Conservation (phyloP, 139 green algal species). For the Chlamydomonas schloesseri region DNA sequence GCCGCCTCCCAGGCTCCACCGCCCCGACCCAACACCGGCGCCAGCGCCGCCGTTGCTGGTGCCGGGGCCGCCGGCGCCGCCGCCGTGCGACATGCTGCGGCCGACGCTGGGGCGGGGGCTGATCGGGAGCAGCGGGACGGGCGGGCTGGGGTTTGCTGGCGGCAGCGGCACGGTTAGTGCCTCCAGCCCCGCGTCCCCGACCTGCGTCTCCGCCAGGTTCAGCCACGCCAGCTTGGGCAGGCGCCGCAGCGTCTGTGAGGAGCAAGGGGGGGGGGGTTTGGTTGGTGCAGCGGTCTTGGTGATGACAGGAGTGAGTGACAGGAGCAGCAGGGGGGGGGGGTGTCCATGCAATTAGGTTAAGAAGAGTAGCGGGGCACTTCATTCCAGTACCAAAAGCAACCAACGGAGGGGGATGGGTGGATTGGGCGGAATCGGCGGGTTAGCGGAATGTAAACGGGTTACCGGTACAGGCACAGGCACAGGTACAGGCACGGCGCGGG, state of each 20-base stretch:
- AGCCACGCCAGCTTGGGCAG: constrained; percentile 26
- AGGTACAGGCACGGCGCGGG: too few species aligned
- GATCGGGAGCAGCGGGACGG: background rate
- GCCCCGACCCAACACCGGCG: too few species aligned
- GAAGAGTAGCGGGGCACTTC: too few species aligned
- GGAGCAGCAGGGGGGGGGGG: background rate
- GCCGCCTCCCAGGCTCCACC: too few species aligned
- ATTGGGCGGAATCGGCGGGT: too few species aligned
- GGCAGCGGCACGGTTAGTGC: background rate
- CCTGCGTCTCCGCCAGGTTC: constrained; percentile 24
- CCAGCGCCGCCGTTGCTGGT: too few species aligned
- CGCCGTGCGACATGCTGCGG: background rate
- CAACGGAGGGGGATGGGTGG: too few species aligned
- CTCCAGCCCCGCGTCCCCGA: constrained; percentile 12
- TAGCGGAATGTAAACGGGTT: too few species aligned
- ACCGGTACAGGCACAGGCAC: too few species aligned
- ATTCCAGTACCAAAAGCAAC: too few species aligned
- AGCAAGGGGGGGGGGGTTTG: background rate
- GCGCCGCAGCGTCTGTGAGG: constrained; percentile 8
- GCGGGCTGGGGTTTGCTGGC: background rate
- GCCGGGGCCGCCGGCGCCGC: too few species aligned
- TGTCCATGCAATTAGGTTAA: too few species aligned
- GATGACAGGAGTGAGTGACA: background rate
- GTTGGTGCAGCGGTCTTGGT: background rate
- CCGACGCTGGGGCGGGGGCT: background rate